phyloP scores from a whole-genome alignment of 495 filamentous ascomycete genomes.

The Polyplosphaeria fusca region DNA sequence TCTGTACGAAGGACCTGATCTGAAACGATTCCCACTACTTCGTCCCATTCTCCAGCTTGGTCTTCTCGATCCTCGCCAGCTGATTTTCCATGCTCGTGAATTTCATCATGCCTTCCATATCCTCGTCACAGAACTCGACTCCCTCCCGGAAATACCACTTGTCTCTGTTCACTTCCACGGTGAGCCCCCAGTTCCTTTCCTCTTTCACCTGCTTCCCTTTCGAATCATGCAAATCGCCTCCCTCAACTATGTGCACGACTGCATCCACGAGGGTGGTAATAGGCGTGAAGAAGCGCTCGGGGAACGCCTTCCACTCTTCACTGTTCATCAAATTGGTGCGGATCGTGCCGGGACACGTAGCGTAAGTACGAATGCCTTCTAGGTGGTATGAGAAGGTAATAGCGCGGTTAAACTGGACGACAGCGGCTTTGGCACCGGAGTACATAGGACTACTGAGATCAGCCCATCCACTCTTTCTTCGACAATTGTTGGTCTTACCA shows the following conservation, averaged over 20 bases:
- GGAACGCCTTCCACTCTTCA: constrained; percentile 33
- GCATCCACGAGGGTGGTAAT: constrained; percentile 34
- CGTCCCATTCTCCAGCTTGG: constrained; percentile 12
- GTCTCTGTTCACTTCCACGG: constrained; percentile 35
- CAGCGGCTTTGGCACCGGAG: constrained; percentile 34
- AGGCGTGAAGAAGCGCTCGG: constrained; percentile 34
- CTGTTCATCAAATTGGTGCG: constrained; percentile 35
- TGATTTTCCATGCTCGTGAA: constrained; percentile 33
- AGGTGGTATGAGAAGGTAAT: constrained; percentile 28
- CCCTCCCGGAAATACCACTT: constrained; percentile 34
- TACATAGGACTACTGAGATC: constrained; percentile 31
- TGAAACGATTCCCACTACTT: too few relatives aligned
- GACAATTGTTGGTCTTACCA: neutral
- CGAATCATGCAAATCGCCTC: constrained; percentile 23
- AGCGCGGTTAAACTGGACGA: constrained; percentile 33
- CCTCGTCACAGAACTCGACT: constrained; percentile 31
- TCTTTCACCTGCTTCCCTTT: constrained; percentile 13
- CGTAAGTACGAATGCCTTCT: constrained; percentile 35
- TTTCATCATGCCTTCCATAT: constrained; percentile 36
- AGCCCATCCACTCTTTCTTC: neutral
- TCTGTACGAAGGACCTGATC: neutral
- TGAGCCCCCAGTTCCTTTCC: constrained; percentile 24
- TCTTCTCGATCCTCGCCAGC: constrained; percentile 28
- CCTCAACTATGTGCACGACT: constrained; percentile 35
- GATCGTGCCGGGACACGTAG: constrained; percentile 36